These are phyloP conservation scores for Mycena belliarum DNA, from an alignment of 768 basidiomycete species.

Conservation along the genomic window DNA sequence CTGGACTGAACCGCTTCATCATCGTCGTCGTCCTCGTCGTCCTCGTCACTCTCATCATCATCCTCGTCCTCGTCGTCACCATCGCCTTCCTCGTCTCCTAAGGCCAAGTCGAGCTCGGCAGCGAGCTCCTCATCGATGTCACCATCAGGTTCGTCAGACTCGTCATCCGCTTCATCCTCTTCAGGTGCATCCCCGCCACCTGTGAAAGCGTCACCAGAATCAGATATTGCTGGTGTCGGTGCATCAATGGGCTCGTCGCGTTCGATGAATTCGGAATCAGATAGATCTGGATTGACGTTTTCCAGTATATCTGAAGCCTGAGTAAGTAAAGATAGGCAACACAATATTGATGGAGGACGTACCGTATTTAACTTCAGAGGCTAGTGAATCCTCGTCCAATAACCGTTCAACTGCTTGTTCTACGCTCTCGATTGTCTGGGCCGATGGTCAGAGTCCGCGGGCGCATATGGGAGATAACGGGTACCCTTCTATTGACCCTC, in stretches of 20 bases:
- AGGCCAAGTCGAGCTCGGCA: slow-evolving; percentile 82
- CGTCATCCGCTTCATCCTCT: slow-evolving; percentile 57
- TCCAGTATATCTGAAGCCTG: slow-evolving; percentile 71
- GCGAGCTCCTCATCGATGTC: slow-evolving; percentile 90
- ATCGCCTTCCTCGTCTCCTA: slow-evolving; percentile 67
- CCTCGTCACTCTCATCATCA: slow-evolving; percentile 63
- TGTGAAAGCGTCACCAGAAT: slow-evolving; percentile 50
- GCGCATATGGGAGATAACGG: slow-evolving; percentile 18
- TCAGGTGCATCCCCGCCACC: slow-evolving; percentile 62
- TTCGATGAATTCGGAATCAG: slow-evolving; percentile 86
- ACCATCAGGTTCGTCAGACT: slow-evolving; percentile 65
- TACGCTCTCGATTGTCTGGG: slow-evolving; percentile 89
- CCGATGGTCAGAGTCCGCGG: neutral
- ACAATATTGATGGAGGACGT: slow-evolving; percentile 16
- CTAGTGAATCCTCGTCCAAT: slow-evolving; percentile 75
- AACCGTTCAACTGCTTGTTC: slow-evolving; percentile 91
- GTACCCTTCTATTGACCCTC: slow-evolving; percentile 77
- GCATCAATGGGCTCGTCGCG: slow-evolving; percentile 65
- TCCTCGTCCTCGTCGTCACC: slow-evolving; percentile 70
- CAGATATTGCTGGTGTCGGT: slow-evolving; percentile 73
- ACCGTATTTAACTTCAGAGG: slow-evolving; percentile 80
- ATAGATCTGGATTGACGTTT: slow-evolving; percentile 87
- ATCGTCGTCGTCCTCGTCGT: slow-evolving; percentile 73
- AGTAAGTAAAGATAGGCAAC: neutral
- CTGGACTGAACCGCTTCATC: slow-evolving; percentile 78